A percentile compares a stretch with the other conserved stretches of the same genome.
These are phyloP conservation scores for Cytospora paraplurivora DNA, from an alignment of 2,329 filamentous ascomycete genomes.

Conservation along the genomic window DNA sequence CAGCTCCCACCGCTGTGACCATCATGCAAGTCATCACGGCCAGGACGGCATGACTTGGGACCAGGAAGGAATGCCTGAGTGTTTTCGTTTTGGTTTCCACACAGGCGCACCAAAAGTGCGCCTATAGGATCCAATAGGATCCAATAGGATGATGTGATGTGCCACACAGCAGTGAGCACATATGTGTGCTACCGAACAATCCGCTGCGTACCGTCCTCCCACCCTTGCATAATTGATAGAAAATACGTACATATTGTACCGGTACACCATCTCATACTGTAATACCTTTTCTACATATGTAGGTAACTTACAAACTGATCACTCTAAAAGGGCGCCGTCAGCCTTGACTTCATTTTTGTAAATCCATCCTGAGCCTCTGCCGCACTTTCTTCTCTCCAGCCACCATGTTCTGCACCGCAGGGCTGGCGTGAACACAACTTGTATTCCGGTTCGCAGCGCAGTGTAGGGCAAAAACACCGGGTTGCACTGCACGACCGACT, in stretches of 20 bases:
- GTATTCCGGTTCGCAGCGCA: not conserved
- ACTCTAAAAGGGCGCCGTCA: slow-evolving; percentile 5
- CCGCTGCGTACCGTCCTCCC: no score
- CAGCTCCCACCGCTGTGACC: slow-evolving; percentile 17
- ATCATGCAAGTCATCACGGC: slow-evolving; percentile 24
- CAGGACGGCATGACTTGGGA: slow-evolving; percentile 11
- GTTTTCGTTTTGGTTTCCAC: slow-evolving; percentile 1
- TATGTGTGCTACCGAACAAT: no score
- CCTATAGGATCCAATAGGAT: no score
- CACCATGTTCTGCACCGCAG: not conserved
- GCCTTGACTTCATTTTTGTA: not conserved
- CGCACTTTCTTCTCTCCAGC: not conserved
- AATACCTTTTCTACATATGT: no score
- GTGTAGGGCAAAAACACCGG: slow-evolving; percentile 7
- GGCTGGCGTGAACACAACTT: not conserved
- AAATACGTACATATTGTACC: no score
- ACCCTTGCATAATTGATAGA: no score
- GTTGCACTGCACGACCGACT: slow-evolving; percentile 8
- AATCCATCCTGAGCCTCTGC: not conserved
- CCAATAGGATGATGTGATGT: no score
- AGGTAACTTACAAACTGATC: not conserved
- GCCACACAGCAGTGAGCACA: no score
- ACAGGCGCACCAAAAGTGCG: no score
- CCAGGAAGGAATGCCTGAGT: not conserved
- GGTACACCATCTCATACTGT: no score